A percentile compares a stretch with the other conserved stretches of the same genome.
Evolutionary conservation across 2,329 filamentous ascomycete genomes (phyloP).

Genomic region (Xylariaceae sp.): DNA sequence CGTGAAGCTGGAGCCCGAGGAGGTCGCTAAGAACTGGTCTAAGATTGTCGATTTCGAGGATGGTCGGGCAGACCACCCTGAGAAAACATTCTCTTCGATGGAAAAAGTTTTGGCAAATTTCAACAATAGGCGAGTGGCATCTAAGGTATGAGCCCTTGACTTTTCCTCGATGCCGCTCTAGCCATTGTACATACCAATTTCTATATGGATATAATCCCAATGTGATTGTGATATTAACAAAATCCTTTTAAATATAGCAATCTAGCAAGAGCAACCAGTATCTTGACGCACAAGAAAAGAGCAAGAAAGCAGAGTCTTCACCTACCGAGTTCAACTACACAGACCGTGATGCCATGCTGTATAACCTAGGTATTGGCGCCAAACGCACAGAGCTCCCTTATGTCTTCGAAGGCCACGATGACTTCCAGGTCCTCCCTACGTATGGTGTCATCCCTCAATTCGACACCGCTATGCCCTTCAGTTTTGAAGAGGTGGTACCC

Average conservation of each 20-base stretch:
- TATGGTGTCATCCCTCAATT: slow-evolving; percentile 96
- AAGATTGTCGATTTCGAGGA: slow-evolving; percentile 84
- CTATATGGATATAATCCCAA: slow-evolving; percentile 27
- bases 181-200: slow-evolving; percentile 26
- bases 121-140: slow-evolving; percentile 63
- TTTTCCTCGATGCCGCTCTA: slow-evolving; percentile 26
- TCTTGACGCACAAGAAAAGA: slow-evolving; percentile 71
- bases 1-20: slow-evolving; percentile 77
- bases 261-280: slow-evolving; percentile 55
- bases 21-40: slow-evolving; percentile 69
- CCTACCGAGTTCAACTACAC: slow-evolving; percentile 78
- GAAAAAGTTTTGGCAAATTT: slow-evolving; percentile 78
- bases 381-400: slow-evolving; percentile 84
- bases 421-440: slow-evolving; percentile 93
- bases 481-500: slow-evolving; percentile 76
- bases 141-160: slow-evolving; percentile 52
- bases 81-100: slow-evolving; percentile 70
- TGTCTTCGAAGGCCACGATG: slow-evolving; percentile 83
- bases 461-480: slow-evolving; percentile 75
- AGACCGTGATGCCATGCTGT: slow-evolving; percentile 86
- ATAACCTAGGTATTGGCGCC: slow-evolving; percentile 91
- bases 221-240: slow-evolving; percentile 20
- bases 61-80: slow-evolving; percentile 80
- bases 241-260: slow-evolving; percentile 22
- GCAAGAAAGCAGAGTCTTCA: slow-evolving; percentile 51